Evolutionary conservation across 768 basidiomycete species (phyloP).

Genomic region (Boletus tomentosulus): DNA sequence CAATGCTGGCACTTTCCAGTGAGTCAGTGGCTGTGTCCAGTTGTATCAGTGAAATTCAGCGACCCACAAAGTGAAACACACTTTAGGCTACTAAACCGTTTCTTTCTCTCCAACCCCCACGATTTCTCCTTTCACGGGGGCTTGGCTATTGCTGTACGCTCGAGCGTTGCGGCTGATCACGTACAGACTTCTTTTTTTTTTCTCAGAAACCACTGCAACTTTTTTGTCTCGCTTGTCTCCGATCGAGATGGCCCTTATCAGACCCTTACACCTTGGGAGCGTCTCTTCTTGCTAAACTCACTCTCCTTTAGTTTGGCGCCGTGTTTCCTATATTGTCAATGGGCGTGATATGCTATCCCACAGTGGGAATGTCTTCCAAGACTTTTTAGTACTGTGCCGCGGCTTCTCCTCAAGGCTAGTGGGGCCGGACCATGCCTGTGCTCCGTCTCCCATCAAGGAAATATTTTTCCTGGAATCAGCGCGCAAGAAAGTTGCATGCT

Average conservation of each 20-base stretch:
- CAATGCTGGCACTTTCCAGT: neutral
- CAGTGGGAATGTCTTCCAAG: constrained; percentile 17
- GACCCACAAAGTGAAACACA: too few relatives aligned
- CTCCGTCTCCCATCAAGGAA: neutral
- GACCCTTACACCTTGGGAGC: neutral
- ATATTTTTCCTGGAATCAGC: constrained; percentile 10
- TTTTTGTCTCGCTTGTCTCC: constrained; percentile 4
- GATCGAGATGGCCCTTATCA: neutral
- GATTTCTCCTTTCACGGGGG: neutral
- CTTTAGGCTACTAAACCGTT: neutral
- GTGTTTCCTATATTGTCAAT: neutral
- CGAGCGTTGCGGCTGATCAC: neutral
- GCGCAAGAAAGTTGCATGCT: neutral
- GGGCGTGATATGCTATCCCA: constrained; percentile 12
- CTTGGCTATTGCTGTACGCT: neutral
- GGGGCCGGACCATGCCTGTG: neutral
- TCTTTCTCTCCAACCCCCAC: neutral
- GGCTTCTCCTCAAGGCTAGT: neutral
- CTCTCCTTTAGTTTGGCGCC: constrained; percentile 16
- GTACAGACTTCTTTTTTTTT: neutral
- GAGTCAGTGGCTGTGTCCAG: constrained; percentile 13
- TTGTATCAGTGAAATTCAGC: too few relatives aligned
- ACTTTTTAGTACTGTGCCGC: neutral
- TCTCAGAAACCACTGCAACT: constrained; percentile 9
- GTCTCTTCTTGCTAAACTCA: neutral